Base-by-base conservation (phyloP, 139 green algal species). In the Volvox reticuliferus region DNA sequence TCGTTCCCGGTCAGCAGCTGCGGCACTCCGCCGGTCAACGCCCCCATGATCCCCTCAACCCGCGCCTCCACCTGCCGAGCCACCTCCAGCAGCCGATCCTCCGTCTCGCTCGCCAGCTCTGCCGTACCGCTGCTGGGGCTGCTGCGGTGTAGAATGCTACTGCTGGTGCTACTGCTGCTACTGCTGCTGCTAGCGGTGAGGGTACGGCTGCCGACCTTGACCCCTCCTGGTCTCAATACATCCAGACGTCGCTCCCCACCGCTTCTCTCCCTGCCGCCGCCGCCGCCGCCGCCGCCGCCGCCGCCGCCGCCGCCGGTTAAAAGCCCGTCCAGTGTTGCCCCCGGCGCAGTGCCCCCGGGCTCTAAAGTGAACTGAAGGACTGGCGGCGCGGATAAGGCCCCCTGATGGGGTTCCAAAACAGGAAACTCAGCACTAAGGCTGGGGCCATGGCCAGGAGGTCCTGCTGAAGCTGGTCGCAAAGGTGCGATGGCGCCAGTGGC, bases 31-130 rank as follows among this genome's bases (percentile, higher is more conserved):
- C 82, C 71, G 24, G 62, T 20, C 61, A 93, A 14, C 14, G 76
- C 89, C 16, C 87, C 89, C 26, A 94, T 32, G 22, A 86, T 76
- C 22, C 32, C 35, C 79, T 93, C 93, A 75, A 94, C 28, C 12
- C 86, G 75, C 14, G 92, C 82, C 71, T 94, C 92, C 24, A 94
- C 35, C 85, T 89, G 91, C 35, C 93, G 55, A 26, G 89, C 82
- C 20, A 71, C 91, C 73, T 92, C 87, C 78, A 95, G 33, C 89
- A 95, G 62, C 32, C 67, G 73, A 78, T 95, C 93, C 89, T 95
- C 93, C 26, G 68, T 78, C 61, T 86, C 68, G 35, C 85, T 80
- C 21, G 44, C 85, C 37, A 78, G 14, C 20, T 81, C 79, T 2
- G 33, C 76, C 28, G 26, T 18, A 18, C 28, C 73, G 73, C 73